phyloP scores from a whole-genome alignment of 805 yeast species.

The Naumovozyma castellii region DNA sequence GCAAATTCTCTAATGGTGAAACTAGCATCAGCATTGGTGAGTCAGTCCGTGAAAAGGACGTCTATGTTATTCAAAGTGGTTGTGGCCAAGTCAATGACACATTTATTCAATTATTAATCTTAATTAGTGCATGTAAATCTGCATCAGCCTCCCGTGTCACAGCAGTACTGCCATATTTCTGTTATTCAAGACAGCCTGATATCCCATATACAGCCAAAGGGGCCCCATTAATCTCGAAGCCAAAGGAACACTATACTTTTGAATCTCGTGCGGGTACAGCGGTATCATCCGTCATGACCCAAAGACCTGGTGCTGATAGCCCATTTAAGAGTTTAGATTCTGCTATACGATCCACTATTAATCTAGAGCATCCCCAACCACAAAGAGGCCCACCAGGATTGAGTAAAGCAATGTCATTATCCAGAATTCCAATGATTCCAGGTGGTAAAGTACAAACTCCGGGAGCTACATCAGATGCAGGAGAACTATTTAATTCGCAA shows the following conservation, averaged over 20 bases:
- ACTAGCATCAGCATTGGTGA: slow-evolving; percentile 78
- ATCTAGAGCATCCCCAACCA: slow-evolving; percentile 10
- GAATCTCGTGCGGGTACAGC: slow-evolving; percentile 46
- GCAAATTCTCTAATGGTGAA: slow-evolving; percentile 83
- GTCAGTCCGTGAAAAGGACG: slow-evolving; percentile 93
- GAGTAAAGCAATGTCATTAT: slow-evolving; percentile 16
- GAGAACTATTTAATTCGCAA: slow-evolving; percentile 30
- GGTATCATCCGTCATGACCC: slow-evolving; percentile 19
- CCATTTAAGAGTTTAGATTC: slow-evolving; percentile 12
- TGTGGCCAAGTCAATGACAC: slow-evolving; percentile 84
- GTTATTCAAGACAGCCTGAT: slow-evolving; percentile 94
- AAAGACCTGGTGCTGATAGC: slow-evolving; percentile 19
- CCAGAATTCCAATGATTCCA: slow-evolving; percentile 31
- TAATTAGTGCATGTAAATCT: slow-evolving; percentile 86
- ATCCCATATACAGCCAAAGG: slow-evolving; percentile 74
- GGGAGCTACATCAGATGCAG: slow-evolving; percentile 19
- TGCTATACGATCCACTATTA: slow-evolving; percentile 14
- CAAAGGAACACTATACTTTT: slow-evolving; percentile 31
- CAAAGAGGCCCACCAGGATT: slow-evolving; percentile 5
- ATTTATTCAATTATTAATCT: slow-evolving; percentile 70
- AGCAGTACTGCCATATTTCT: slow-evolving; percentile 86
- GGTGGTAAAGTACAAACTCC: slow-evolving; percentile 25
- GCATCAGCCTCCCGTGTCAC: slow-evolving; percentile 85
- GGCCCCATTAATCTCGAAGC: slow-evolving; percentile 46
- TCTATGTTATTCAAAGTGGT: slow-evolving; percentile 77